Evolutionary conservation across 352 stramenopile species (phyloP).

Genomic region (Pythium volutum): DNA sequence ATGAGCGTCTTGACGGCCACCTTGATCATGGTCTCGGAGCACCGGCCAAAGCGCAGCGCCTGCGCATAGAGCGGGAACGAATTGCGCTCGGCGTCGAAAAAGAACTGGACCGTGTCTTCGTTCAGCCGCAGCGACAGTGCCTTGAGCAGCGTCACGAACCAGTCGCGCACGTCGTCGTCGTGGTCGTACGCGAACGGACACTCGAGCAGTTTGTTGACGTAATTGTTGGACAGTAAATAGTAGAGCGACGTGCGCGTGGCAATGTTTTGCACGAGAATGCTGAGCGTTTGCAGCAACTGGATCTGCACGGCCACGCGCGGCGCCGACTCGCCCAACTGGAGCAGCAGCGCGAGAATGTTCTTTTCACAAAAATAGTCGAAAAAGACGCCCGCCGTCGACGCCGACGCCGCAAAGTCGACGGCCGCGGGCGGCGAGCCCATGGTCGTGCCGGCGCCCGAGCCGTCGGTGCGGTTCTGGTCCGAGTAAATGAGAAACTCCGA

Average conservation of each 20-base stretch:
- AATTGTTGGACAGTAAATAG: conserved; percentile 95
- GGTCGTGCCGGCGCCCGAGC: not conserved
- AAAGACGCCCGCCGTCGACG: conserved; percentile 48
- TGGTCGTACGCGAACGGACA: conserved; percentile 61
- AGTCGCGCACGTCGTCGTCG: conserved; percentile 86
- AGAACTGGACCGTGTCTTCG: conserved; percentile 89
- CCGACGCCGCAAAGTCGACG: conserved; percentile 22
- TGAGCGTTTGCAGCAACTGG: conserved; percentile 92
- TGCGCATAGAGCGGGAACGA: conserved; percentile 75
- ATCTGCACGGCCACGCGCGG: conserved; percentile 79
- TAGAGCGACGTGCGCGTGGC: conserved; percentile 89
- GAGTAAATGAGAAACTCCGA: conserved; percentile 88
- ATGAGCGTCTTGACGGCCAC: conserved; percentile 86
- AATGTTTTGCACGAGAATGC: conserved; percentile 91
- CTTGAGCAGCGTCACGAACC: conserved; percentile 89
- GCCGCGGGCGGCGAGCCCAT: conserved; percentile 7
- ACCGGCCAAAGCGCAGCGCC: conserved; percentile 65
- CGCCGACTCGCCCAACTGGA: conserved; percentile 70
- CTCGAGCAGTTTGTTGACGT: conserved; percentile 92
- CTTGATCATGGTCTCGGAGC: conserved; percentile 81
- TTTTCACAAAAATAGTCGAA: conserved; percentile 98
- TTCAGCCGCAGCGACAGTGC: conserved; percentile 83
- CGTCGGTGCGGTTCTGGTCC: conserved; percentile 63
- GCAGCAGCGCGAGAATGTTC: conserved; percentile 91
- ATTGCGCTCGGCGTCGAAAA: conserved; percentile 54